These are phyloP conservation scores for Umbilicus rupestris DNA, from an alignment of 164 flowering plant species.

Conservation along the genomic window DNA sequence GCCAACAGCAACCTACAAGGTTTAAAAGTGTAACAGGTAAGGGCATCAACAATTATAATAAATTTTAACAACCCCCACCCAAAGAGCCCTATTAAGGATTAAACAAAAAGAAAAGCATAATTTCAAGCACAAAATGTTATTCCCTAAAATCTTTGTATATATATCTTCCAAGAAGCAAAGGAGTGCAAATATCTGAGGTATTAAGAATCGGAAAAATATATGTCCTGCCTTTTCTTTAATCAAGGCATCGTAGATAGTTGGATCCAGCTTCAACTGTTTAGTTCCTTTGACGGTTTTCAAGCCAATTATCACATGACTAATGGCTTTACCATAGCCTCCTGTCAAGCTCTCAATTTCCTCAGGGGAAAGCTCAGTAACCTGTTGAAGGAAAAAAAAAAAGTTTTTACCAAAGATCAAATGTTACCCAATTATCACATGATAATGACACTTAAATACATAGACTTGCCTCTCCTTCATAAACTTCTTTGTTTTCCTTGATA, in stretches of 20 bases:
- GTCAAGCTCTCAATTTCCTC: slow-evolving; percentile 91
- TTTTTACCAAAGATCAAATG: not conserved
- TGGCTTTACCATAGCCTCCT: slow-evolving; percentile 97
- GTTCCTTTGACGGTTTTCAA: slow-evolving; percentile 96
- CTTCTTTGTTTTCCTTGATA: slow-evolving; percentile 94
- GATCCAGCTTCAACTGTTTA: slow-evolving; percentile 93
- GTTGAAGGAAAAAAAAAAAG: slow-evolving; percentile 7
- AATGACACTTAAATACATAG: not conserved
- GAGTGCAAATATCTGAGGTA: not conserved
- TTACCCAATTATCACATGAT: not conserved
- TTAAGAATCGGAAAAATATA: not conserved
- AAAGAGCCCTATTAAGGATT: too few relatives aligned
- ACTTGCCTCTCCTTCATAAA: slow-evolving; percentile 98
- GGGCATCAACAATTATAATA: not conserved
- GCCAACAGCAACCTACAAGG: slow-evolving; percentile 87
- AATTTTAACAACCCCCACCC: too few relatives aligned
- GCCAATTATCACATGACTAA: slow-evolving; percentile 90
- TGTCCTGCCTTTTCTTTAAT: slow-evolving; percentile 80
- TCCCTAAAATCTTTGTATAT: not conserved
- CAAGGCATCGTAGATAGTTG: slow-evolving; percentile 94
- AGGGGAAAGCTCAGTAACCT: slow-evolving; percentile 98
- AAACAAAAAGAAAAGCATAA: not conserved
- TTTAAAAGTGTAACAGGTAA: not conserved
- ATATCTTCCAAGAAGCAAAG: not conserved
- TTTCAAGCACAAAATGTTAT: not conserved